Conservation (phyloP, 345 rosid genomes). For the Acer saccharum region DNA sequence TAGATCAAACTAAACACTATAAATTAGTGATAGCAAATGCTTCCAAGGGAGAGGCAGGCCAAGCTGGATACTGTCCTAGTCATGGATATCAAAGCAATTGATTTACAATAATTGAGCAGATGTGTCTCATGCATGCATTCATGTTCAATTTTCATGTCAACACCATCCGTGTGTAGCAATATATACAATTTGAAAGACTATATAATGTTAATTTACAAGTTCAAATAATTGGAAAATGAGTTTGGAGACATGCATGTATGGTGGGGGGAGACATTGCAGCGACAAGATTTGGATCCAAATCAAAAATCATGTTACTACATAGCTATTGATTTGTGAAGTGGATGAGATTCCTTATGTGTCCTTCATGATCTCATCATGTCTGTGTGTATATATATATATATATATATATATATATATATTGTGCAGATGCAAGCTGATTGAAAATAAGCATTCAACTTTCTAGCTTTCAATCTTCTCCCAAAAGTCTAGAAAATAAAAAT, state of each 20-base stretch:
- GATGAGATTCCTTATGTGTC: neutral
- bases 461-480: neutral
- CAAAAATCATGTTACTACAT: neutral
- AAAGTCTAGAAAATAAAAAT: neutral
- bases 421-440: neutral
- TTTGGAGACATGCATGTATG: neutral
- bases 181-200: neutral
- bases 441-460: neutral
- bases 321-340: neutral
- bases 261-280: neutral
- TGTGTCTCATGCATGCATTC: neutral
- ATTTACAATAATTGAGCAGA: neutral
- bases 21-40: neutral
- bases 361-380: neutral
- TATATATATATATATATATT: neutral
- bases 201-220: neutral
- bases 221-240: neutral
- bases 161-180: neutral
- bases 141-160: neutral
- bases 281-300: neutral
- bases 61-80: neutral
- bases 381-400: neutral
- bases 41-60: neutral
- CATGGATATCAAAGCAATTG: neutral
- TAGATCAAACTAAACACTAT: too few relatives aligned